Evolutionary conservation across 192 early-diverging fungal species (phyloP).

Genomic region (Coemansia biformis): DNA sequence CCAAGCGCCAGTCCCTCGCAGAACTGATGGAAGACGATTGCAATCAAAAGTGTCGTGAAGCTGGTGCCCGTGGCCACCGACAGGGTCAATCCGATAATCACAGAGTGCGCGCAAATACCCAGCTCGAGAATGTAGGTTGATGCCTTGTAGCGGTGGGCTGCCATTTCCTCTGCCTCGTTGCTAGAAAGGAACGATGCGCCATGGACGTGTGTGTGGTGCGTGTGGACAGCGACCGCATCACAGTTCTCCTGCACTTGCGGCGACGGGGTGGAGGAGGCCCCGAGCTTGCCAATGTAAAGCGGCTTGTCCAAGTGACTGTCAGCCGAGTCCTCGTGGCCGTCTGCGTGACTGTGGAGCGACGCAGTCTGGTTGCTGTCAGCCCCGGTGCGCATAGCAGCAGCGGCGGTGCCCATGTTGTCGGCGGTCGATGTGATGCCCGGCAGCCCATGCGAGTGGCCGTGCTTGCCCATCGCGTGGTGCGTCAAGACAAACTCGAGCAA

Average conservation of each 20-base stretch:
- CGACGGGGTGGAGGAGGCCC: not conserved
- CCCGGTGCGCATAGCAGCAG: not conserved
- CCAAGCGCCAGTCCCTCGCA: constrained; percentile 77
- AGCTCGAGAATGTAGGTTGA: constrained; percentile 69
- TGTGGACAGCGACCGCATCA: constrained; percentile 44
- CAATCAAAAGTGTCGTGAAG: constrained; percentile 58
- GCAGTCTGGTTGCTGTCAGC: constrained; percentile 10
- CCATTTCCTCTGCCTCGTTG: not conserved
- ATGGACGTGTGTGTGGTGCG: constrained; percentile 49
- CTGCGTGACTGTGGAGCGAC: not conserved
- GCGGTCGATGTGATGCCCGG: constrained; percentile 4
- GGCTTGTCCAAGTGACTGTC: not conserved
- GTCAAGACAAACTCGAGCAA: constrained; percentile 57
- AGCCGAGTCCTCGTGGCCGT: not conserved
- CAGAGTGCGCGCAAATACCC: constrained; percentile 71
- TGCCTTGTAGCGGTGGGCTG: constrained; percentile 22
- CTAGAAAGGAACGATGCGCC: constrained; percentile 23
- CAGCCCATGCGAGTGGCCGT: constrained; percentile 24
- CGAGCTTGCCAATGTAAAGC: not conserved
- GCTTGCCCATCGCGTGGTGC: constrained; percentile 40
- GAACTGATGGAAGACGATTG: constrained; percentile 69
- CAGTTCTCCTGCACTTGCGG: constrained; percentile 12
- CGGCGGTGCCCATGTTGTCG: constrained; percentile 1
- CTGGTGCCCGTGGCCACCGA: constrained; percentile 51
- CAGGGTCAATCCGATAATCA: constrained; percentile 68